Evolutionary conservation across 1,284 basidiomycete genomes (phyloP).

Genomic region (Boletus austroedulis): DNA sequence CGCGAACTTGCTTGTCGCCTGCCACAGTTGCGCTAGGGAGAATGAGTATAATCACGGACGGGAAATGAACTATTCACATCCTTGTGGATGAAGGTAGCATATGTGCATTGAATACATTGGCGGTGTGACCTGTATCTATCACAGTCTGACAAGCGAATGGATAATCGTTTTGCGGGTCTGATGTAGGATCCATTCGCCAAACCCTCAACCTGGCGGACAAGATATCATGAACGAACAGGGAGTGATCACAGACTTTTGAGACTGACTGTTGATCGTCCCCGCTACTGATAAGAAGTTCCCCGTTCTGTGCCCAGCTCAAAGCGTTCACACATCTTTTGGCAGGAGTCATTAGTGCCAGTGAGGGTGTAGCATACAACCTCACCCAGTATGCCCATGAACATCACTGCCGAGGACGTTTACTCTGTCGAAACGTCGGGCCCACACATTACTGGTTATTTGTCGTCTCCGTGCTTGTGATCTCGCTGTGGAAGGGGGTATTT

Average conservation of each 20-base stretch:
- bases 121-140: slow-evolving; percentile 76
- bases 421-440: slow-evolving; percentile 42
- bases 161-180: slow-evolving; percentile 39
- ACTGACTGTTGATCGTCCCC: slow-evolving; percentile 82
- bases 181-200: slow-evolving; percentile 53
- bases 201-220: slow-evolving; percentile 54
- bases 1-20: slow-evolving; percentile 76
- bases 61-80: slow-evolving; percentile 45
- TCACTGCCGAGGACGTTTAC: slow-evolving; percentile 65
- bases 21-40: slow-evolving; percentile 65
- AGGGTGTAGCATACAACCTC: slow-evolving; percentile 18
- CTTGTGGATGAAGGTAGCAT: slow-evolving; percentile 75
- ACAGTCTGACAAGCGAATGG: slow-evolving; percentile 62
- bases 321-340: slow-evolving; percentile 78
- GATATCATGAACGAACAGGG: slow-evolving; percentile 28
- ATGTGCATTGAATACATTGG: slow-evolving; percentile 86
- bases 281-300: slow-evolving; percentile 70
- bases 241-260: slow-evolving; percentile 13
- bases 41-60: slow-evolving; percentile 6
- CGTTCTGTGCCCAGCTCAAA: slow-evolving; percentile 77
- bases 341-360: neutral
- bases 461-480: slow-evolving; percentile 27
- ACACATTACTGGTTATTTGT: slow-evolving; percentile 23
- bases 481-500: slow-evolving; percentile 23
- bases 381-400: slow-evolving; percentile 63